These are phyloP conservation scores for Coprinellus aureogranulatus DNA, from an alignment of 768 basidiomycete species.

Conservation along the genomic window DNA sequence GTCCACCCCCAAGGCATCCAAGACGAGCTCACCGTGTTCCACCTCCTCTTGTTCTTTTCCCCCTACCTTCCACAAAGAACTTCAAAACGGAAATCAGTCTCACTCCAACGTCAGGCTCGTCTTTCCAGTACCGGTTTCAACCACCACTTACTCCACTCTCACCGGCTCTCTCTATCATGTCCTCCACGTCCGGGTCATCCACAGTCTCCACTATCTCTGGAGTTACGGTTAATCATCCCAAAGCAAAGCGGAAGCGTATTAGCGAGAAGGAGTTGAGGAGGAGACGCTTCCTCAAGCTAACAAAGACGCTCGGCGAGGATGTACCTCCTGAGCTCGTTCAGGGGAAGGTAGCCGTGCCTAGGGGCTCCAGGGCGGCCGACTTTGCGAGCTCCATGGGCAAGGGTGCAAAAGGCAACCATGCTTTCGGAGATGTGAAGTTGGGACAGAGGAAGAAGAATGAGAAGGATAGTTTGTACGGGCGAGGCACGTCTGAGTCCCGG, in stretches of 20 bases:
- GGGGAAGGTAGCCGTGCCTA: neutral
- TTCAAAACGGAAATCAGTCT: neutral
- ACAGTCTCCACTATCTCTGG: neutral
- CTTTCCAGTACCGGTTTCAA: neutral
- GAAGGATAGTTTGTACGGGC: neutral
- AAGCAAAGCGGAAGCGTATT: neutral
- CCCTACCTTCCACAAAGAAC: neutral
- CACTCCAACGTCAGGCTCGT: neutral
- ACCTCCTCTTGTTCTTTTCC: neutral
- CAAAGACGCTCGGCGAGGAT: slow-evolving; percentile 8
- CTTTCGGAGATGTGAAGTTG: too few species aligned
- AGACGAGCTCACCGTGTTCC: neutral
- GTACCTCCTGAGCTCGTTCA: slow-evolving; percentile 8
- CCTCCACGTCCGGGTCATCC: neutral
- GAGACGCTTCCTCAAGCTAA: slow-evolving; percentile 7
- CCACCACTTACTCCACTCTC: neutral
- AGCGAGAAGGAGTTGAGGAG: slow-evolving; percentile 8
- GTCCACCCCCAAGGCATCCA: neutral
- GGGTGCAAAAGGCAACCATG: neutral
- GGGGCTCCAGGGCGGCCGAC: neutral
- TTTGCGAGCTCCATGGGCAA: neutral
- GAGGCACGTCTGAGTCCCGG: too few species aligned
- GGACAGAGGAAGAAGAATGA: too few species aligned
- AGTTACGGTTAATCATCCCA: neutral
- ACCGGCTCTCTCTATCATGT: neutral